Conservation (phyloP, 495 filamentous ascomycete genomes). For the Articulospora tetracladia region DNA sequence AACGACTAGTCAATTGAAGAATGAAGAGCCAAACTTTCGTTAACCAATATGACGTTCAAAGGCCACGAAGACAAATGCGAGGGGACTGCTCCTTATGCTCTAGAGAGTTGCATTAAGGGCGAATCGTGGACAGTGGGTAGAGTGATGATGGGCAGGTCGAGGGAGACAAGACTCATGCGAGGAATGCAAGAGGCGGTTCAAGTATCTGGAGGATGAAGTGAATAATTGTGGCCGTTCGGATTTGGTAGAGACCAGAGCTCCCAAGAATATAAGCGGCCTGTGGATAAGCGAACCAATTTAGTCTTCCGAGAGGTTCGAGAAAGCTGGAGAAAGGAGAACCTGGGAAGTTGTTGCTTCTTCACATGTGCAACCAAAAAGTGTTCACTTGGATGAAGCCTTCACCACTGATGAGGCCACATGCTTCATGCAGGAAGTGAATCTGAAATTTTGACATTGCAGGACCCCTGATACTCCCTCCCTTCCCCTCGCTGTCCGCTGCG, state of each 20-base stretch:
- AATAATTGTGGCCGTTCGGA: neutral
- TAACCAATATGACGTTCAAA: slow-evolving; percentile 16
- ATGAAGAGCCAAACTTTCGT: slow-evolving; percentile 12
- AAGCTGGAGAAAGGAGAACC: neutral
- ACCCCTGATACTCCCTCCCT: too few relatives aligned
- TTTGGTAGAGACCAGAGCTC: neutral
- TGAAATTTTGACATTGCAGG: too few relatives aligned
- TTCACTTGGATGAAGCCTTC: too few relatives aligned
- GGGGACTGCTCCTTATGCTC: slow-evolving; percentile 11
- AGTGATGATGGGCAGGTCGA: slow-evolving; percentile 18
- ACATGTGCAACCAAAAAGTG: too few relatives aligned
- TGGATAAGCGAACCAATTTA: neutral
- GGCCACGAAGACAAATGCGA: slow-evolving; percentile 23
- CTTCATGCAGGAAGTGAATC: too few relatives aligned
- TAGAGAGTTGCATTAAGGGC: slow-evolving; percentile 20
- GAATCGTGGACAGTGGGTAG: slow-evolving; percentile 10
- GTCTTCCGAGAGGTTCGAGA: neutral
- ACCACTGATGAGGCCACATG: too few relatives aligned
- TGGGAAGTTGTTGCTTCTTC: too few relatives aligned
- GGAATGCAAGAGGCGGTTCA: slow-evolving; percentile 14
- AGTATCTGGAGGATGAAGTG: neutral
- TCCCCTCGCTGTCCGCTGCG: too few relatives aligned
- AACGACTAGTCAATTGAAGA: neutral
- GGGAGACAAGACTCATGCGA: slow-evolving; percentile 22
- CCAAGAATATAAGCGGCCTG: neutral